Conservation (phyloP, 768 basidiomycete genomes). For the Obba rivulosa region DNA sequence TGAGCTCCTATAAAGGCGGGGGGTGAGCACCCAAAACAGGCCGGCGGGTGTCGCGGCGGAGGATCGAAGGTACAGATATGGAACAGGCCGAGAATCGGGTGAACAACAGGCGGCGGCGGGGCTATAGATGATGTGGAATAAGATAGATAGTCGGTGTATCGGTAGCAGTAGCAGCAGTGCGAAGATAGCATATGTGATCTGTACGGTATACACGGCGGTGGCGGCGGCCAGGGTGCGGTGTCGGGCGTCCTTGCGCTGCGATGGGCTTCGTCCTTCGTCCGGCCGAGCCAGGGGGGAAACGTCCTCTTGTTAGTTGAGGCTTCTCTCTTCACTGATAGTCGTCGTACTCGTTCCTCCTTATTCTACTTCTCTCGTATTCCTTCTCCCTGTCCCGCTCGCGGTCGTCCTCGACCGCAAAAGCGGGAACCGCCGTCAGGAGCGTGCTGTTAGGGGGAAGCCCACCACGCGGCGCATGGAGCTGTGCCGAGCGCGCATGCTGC, state of each 20-base stretch:
- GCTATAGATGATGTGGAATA: conserved; percentile 1
- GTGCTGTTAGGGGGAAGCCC: conserved; percentile 41
- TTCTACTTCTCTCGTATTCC: neutral
- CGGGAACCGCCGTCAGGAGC: conserved; percentile 67
- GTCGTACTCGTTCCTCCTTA: no score
- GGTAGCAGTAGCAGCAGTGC: conserved; percentile 1
- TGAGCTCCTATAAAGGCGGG: no score
- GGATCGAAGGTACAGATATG: no score
- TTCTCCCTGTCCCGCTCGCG: conserved; percentile 9
- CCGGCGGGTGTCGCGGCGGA: no score
- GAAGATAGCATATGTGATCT: conserved; percentile 3
- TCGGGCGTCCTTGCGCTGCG: no score
- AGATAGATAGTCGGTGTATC: neutral
- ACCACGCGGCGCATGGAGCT: neutral
- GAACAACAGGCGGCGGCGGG: no score
- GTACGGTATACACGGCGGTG: neutral
- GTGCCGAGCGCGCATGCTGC: neutral
- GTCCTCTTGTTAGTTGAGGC: no score
- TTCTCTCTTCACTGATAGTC: no score
- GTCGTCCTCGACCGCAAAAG: conserved; percentile 38
- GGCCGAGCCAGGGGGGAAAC: no score
- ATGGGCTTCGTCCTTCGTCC: no score
- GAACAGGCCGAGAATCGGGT: no score
- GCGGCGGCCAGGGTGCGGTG: neutral
- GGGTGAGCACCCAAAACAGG: no score